These are phyloP conservation scores for Monosporascus cannonballus DNA, from an alignment of 2,329 filamentous ascomycete genomes.

Conservation along the genomic window DNA sequence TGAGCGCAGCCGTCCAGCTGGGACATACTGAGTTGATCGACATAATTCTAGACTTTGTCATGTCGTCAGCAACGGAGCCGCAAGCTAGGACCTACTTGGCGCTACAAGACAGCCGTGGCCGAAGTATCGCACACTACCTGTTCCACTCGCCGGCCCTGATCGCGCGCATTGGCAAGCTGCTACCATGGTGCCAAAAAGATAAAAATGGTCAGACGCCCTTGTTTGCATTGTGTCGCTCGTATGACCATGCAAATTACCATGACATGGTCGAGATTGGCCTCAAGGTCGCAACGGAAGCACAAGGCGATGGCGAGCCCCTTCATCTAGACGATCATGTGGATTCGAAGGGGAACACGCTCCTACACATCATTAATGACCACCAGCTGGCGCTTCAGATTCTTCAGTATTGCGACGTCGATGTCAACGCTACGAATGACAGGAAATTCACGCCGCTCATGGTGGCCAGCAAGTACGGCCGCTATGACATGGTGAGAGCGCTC, in stretches of 20 bases:
- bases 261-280: conserved; percentile 83
- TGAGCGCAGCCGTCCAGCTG: conserved; percentile 86
- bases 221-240: conserved; percentile 90
- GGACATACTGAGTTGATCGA: conserved; percentile 71
- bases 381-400: conserved; percentile 70
- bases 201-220: conserved; percentile 97
- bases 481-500: conserved; percentile 84
- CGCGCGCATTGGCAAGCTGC: conserved; percentile 62
- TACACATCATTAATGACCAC: conserved; percentile 92
- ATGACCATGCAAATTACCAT: conserved; percentile 83
- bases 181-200: conserved; percentile 87
- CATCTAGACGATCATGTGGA: conserved; percentile 93
- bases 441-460: conserved; percentile 96
- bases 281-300: conserved; percentile 63
- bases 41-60: conserved; percentile 66
- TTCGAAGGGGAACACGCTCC: conserved; percentile 82
- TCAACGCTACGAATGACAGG: conserved; percentile 92
- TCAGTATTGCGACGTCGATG: conserved; percentile 83
- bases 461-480: conserved; percentile 93
- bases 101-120: conserved; percentile 74
- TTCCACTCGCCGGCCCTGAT: conserved; percentile 87
- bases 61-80: conserved; percentile 47
- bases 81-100: conserved; percentile 63
- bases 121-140: conserved; percentile 90
- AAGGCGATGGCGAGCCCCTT: conserved; percentile 72